Conservation (phyloP, 768 basidiomycete species). For the Hypsizygus marmoreus region DNA sequence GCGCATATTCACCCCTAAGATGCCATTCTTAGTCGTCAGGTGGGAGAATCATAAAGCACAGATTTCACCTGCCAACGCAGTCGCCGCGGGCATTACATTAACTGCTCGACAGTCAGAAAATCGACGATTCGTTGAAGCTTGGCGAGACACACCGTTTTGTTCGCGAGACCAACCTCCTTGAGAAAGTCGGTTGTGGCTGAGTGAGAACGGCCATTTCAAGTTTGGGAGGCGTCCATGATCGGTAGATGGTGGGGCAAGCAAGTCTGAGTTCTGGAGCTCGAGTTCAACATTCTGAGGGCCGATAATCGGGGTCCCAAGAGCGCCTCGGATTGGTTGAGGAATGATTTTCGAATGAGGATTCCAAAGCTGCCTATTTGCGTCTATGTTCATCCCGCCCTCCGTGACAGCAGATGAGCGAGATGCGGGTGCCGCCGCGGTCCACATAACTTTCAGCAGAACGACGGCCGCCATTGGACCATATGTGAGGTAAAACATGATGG, state of each 20-base stretch:
- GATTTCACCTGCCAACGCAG: constrained; percentile 33
- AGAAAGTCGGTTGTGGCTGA: constrained; percentile 61
- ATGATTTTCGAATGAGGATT: neutral
- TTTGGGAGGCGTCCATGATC: constrained; percentile 59
- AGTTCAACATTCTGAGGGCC: constrained; percentile 60
- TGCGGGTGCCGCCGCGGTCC: constrained; percentile 9
- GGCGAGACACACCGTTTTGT: constrained; percentile 48
- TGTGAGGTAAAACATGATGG: too few species aligned
- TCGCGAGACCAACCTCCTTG: constrained; percentile 70
- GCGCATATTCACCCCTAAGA: constrained; percentile 56
- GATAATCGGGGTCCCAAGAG: constrained; percentile 47
- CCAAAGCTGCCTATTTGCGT: constrained; percentile 10
- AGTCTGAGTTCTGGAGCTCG: constrained; percentile 58
- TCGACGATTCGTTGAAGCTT: neutral
- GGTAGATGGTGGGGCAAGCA: constrained; percentile 62
- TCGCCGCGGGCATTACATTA: constrained; percentile 49
- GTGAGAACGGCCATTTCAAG: constrained; percentile 64
- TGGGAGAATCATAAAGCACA: neutral
- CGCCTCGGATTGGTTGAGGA: constrained; percentile 43
- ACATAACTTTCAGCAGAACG: neutral
- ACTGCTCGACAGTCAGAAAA: constrained; percentile 29
- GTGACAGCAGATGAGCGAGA: neutral
- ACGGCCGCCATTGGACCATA: too few species aligned
- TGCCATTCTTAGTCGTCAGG: constrained; percentile 12
- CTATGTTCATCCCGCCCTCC: too few species aligned